Evolutionary conservation across 768 basidiomycete species (phyloP).

Genomic region (Mycena capillaripes): DNA sequence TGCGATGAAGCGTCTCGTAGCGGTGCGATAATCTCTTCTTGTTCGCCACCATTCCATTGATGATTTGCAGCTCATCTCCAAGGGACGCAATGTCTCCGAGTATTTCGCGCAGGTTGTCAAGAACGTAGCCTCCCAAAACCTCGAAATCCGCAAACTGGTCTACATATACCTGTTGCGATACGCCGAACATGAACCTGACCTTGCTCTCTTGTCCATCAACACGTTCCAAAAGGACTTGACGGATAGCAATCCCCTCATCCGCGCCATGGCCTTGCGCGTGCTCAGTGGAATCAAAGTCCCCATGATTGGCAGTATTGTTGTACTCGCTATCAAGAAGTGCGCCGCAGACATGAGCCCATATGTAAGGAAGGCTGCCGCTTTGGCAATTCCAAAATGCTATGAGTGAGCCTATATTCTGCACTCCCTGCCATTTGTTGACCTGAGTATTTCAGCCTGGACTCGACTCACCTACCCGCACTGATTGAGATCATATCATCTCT

Average conservation of each 20-base stretch:
- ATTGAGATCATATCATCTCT: constrained; percentile 75
- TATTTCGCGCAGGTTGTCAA: constrained; percentile 98
- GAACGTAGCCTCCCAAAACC: constrained; percentile 92
- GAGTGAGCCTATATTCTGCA: constrained; percentile 55
- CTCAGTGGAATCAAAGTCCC: constrained; percentile 93
- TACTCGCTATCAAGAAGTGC: constrained; percentile 92
- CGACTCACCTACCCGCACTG: constrained; percentile 77
- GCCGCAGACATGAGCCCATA: constrained; percentile 94
- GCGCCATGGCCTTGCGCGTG: constrained; percentile 96
- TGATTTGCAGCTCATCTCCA: constrained; percentile 83
- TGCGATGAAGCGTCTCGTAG: constrained; percentile 95
- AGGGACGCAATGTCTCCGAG: constrained; percentile 90
- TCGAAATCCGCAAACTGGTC: constrained; percentile 96
- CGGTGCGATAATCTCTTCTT: constrained; percentile 65
- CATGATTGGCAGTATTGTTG: constrained; percentile 88
- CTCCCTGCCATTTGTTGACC: not conserved
- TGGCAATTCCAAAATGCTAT: constrained; percentile 90
- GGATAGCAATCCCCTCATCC: constrained; percentile 92
- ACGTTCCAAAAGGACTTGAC: constrained; percentile 97
- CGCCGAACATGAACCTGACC: constrained; percentile 93
- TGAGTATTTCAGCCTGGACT: constrained; percentile 71
- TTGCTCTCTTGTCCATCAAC: constrained; percentile 96
- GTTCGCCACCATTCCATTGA: not conserved
- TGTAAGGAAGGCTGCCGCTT: constrained; percentile 92
- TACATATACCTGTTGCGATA: constrained; percentile 98